Percentiles rank a stretch among this genome's conserved stretches.
phyloP scores from a whole-genome alignment of 73 alveolate genomes.

The Symbiodinium pilosum region DNA sequence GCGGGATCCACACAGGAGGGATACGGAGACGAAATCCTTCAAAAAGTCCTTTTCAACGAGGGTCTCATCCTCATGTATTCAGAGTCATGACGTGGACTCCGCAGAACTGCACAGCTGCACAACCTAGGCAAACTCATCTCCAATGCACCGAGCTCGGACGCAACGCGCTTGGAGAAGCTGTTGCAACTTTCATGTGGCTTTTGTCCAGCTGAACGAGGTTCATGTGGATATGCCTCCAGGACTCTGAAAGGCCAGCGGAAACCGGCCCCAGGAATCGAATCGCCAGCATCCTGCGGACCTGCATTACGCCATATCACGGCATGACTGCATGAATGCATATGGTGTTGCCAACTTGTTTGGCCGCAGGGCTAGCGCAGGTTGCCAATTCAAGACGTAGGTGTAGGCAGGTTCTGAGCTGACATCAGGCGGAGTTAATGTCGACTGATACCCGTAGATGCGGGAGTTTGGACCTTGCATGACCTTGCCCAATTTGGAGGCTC shows the following conservation, averaged over 20 bases:
- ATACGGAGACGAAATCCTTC: neutral
- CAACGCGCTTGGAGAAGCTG: neutral
- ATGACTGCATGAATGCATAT: too few relatives aligned
- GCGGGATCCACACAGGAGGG: neutral
- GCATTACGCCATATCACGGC: too few relatives aligned
- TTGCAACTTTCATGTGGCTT: neutral
- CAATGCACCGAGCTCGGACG: neutral
- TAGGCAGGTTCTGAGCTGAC: constrained; percentile 9
- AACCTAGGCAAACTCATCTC: neutral
- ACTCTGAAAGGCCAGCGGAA: neutral
- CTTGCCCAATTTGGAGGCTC: neutral
- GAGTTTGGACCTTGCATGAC: neutral
- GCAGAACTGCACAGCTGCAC: too few relatives aligned
- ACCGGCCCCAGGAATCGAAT: neutral
- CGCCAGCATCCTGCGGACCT: too few relatives aligned
- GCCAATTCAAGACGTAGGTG: constrained; percentile 7
- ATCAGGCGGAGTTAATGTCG: neutral
- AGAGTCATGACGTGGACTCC: too few relatives aligned
- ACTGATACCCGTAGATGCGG: constrained; percentile 13
- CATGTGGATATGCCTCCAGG: neutral
- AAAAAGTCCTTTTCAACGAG: constrained; percentile 6
- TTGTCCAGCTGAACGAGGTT: neutral
- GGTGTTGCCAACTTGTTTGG: too few relatives aligned
- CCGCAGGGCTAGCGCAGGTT: neutral
- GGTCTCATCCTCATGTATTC: neutral